phyloP scores from a whole-genome alignment of 208 protist genomes.

The Trichomonas vaginalis region DNA sequence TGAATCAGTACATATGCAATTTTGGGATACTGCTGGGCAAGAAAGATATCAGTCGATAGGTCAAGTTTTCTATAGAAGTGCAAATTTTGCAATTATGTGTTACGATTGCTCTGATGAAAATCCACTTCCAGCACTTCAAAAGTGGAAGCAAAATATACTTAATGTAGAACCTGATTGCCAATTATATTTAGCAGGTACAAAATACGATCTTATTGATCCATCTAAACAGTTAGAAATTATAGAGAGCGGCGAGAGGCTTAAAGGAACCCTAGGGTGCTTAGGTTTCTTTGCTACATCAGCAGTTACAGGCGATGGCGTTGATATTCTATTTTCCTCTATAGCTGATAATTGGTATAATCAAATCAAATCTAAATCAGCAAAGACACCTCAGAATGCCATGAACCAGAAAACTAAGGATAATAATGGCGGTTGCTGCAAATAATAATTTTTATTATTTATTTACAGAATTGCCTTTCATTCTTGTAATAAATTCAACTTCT shows the following conservation, averaged over 20 bases:
- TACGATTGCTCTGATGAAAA: background rate
- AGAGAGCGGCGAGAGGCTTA: background rate
- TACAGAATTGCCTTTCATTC: background rate
- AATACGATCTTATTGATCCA: background rate
- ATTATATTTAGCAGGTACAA: background rate
- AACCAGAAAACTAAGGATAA: background rate
- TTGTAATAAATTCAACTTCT: background rate
- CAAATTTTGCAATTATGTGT: background rate
- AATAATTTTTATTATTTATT: background rate
- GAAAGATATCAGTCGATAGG: background rate
- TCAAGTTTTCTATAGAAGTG: background rate
- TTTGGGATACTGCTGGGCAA: conserved; percentile 7
- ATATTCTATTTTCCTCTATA: background rate
- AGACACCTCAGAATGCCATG: background rate
- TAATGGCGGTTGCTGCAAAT: background rate
- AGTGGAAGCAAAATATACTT: background rate
- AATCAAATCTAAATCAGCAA: background rate
- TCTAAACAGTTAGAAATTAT: background rate
- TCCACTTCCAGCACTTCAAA: background rate
- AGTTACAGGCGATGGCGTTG: background rate
- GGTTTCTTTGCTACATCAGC: background rate
- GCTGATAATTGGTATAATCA: background rate
- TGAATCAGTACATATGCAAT: background rate
- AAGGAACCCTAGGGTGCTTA: background rate
- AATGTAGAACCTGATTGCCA: background rate